Evolutionary conservation across 345 rosid genomes (phyloP).

Genomic region (Bruguiera gymnorhiza): DNA sequence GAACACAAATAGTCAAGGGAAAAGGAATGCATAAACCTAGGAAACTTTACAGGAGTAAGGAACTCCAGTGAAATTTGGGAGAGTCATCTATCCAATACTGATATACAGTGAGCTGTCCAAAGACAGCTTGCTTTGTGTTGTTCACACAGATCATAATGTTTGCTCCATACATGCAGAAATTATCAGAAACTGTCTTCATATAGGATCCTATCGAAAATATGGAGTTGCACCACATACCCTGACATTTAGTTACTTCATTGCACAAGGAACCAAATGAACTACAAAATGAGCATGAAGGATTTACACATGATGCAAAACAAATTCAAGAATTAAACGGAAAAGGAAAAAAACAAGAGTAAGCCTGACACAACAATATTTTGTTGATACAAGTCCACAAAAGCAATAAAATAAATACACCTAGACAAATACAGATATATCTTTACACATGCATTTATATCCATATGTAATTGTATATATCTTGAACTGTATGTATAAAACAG

Average conservation of each 20-base stretch:
- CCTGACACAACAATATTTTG: neutral
- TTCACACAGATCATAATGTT: neutral
- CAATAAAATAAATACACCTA: neutral
- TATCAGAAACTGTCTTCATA: neutral
- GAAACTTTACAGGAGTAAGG: neutral
- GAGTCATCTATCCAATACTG: neutral
- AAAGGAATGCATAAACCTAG: neutral
- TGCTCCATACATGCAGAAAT: neutral
- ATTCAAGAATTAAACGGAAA: neutral
- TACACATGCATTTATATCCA: neutral
- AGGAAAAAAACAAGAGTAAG: neutral
- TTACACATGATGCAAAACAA: neutral
- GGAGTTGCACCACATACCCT: neutral
- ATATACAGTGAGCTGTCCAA: neutral
- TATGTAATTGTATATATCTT: neutral
- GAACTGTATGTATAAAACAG: neutral
- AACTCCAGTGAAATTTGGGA: neutral
- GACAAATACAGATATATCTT: neutral
- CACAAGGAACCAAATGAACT: neutral
- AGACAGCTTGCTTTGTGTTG: neutral
- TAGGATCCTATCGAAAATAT: neutral
- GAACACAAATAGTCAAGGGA: constrained; percentile 7
- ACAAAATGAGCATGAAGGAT: neutral
- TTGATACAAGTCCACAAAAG: neutral
- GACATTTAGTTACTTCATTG: neutral